Evolutionary conservation across 2,329 filamentous ascomycete genomes (phyloP).

Genomic region (Pseudogymnoascus sp.): DNA sequence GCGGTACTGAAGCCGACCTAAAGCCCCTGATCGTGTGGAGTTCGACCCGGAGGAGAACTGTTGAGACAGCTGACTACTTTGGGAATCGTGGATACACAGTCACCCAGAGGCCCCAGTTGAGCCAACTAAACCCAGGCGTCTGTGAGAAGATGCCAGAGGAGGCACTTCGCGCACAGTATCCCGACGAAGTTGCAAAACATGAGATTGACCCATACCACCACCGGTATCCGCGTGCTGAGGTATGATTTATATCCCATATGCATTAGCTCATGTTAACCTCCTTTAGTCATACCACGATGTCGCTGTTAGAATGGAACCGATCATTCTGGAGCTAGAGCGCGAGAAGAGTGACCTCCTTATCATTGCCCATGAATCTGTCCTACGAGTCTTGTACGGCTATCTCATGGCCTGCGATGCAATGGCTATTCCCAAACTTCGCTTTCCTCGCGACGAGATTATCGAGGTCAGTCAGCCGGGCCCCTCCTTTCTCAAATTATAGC

Average conservation of each 20-base stretch:
- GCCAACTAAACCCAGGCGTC: conserved; percentile 91
- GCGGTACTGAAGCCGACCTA: conserved; percentile 58
- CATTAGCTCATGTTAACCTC: conserved; percentile 10
- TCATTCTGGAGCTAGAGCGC: conserved; percentile 92
- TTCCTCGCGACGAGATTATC: conserved; percentile 94
- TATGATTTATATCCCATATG: conserved; percentile 31
- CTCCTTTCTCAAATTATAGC: background rate
- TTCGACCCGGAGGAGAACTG: conserved; percentile 79
- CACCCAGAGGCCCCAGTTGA: conserved; percentile 89
- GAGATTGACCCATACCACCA: conserved; percentile 95
- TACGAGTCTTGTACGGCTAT: conserved; percentile 93
- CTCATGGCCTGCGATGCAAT: conserved; percentile 96
- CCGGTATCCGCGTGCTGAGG: conserved; percentile 88
- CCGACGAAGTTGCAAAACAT: conserved; percentile 87
- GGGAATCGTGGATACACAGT: conserved; percentile 74
- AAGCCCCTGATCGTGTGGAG: conserved; percentile 90
- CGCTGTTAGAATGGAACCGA: conserved; percentile 93
- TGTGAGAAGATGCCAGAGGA: conserved; percentile 88
- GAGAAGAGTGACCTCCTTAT: conserved; percentile 97
- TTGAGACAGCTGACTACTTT: conserved; percentile 82
- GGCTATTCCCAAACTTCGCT: conserved; percentile 87
- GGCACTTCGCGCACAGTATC: conserved; percentile 72
- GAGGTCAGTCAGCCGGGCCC: conserved; percentile 46
- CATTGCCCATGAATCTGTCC: conserved; percentile 95
- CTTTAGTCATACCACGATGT: conserved; percentile 90